Conservation (phyloP, 1,284 basidiomycete genomes). For the Fomes fomentarius region DNA sequence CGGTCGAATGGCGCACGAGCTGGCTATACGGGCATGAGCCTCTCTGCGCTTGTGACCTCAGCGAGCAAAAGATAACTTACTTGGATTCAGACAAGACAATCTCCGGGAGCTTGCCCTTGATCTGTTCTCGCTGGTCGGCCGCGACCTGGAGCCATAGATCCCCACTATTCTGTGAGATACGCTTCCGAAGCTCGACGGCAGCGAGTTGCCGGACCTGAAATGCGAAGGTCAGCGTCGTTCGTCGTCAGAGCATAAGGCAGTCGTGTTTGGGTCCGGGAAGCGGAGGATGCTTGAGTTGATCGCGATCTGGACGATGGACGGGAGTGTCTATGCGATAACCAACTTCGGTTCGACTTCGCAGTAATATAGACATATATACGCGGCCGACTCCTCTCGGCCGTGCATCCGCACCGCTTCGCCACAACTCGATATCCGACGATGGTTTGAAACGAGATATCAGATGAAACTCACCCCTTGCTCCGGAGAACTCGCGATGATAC, state of each 20-base stretch:
- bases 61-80: slow-evolving; percentile 47
- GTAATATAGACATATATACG: no score
- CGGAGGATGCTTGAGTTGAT: no score
- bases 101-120: slow-evolving; percentile 87
- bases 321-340: neutral
- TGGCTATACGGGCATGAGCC: slow-evolving; percentile 51
- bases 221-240: neutral
- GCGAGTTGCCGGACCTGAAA: slow-evolving; percentile 93
- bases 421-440: neutral
- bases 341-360: no score
- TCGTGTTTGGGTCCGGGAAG: no score
- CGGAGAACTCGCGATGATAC: slow-evolving; percentile 85
- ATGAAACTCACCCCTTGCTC: slow-evolving; percentile 62
- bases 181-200: slow-evolving; percentile 97
- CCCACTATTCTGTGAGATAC: slow-evolving; percentile 80
- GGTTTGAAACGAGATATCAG: neutral
- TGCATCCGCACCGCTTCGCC: no score
- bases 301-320: slow-evolving; percentile 5
- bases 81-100: slow-evolving; percentile 80
- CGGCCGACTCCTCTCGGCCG: no score
- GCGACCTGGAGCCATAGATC: slow-evolving; percentile 84
- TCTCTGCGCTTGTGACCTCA: neutral
- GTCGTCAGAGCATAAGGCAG: no score
- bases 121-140: slow-evolving; percentile 74
- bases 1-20: slow-evolving; percentile 87